phyloP scores from a whole-genome alignment of 768 basidiomycete species.

The Lenzites betulinus region DNA sequence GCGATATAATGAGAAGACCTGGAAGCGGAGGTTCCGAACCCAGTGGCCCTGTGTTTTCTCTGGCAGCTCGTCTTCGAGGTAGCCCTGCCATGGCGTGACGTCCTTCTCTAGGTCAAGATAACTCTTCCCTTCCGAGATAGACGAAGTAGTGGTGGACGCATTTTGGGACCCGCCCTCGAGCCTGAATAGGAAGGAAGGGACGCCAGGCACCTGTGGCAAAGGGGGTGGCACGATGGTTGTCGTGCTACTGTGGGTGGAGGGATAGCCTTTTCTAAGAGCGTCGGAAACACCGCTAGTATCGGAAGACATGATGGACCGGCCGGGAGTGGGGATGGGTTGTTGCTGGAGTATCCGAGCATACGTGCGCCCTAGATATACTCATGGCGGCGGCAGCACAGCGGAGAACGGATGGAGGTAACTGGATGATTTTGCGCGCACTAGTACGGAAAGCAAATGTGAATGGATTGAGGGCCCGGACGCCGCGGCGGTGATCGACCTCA shows the following conservation, averaged over 20 bases:
- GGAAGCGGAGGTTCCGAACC: conserved; percentile 52
- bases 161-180: conserved; percentile 1
- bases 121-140: conserved; percentile 18
- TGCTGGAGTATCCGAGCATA: background rate
- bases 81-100: conserved; percentile 45
- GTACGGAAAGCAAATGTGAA: background rate
- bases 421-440: background rate
- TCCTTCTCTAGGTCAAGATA: conserved; percentile 25
- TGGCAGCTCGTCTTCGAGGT: conserved; percentile 49
- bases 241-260: background rate
- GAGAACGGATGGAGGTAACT: background rate
- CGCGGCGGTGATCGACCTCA: conserved; percentile 1
- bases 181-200: background rate
- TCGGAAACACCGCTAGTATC: background rate
- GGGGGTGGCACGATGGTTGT: background rate
- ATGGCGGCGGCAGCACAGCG: background rate
- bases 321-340: background rate
- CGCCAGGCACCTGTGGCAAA: background rate
- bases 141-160: conserved; percentile 17
- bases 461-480: conserved; percentile 3
- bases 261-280: background rate
- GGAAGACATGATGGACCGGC: conserved; percentile 7
- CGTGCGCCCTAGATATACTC: conserved; percentile 7
- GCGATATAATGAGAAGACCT: conserved; percentile 53
- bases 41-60: conserved; percentile 46